Conservation (phyloP, 805 yeast species). For the Cyberlindnera saturnus region DNA sequence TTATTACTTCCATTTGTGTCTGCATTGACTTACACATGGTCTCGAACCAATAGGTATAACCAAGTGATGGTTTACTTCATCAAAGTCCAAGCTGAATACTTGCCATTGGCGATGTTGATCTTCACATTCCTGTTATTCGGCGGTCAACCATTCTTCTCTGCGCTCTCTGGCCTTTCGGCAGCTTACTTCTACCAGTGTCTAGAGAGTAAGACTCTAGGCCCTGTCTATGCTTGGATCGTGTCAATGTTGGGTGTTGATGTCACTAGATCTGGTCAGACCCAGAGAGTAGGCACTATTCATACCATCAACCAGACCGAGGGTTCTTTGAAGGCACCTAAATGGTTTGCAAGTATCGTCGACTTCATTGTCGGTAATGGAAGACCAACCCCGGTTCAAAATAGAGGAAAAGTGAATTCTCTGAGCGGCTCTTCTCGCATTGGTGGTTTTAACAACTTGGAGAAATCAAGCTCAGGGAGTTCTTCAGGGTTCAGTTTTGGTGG, state of each 20-base stretch:
- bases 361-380: constrained; percentile 6
- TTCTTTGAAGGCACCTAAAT: constrained; percentile 48
- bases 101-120: constrained; percentile 44
- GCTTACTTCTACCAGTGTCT: constrained; percentile 58
- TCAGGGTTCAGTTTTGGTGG: constrained; percentile 11
- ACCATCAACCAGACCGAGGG: constrained; percentile 38
- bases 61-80: constrained; percentile 47
- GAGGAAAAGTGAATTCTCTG: constrained; percentile 6
- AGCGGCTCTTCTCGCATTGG: constrained; percentile 5
- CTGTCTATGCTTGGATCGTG: constrained; percentile 28
- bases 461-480: background rate
- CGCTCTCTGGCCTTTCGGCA: constrained; percentile 44
- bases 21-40: constrained; percentile 56
- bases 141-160: constrained; percentile 29
- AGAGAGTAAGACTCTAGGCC: constrained; percentile 47
- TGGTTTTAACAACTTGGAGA: background rate
- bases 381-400: background rate
- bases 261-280: constrained; percentile 17
- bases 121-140: constrained; percentile 41
- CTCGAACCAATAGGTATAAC: constrained; percentile 44
- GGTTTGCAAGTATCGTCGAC: constrained; percentile 30
- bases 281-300: constrained; percentile 27
- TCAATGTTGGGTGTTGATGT: constrained; percentile 17
- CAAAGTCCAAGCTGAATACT: constrained; percentile 51
- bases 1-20: constrained; percentile 38